Base-by-base conservation (phyloP, 1,284 basidiomycete genomes). In the Trichosporon asahii region DNA sequence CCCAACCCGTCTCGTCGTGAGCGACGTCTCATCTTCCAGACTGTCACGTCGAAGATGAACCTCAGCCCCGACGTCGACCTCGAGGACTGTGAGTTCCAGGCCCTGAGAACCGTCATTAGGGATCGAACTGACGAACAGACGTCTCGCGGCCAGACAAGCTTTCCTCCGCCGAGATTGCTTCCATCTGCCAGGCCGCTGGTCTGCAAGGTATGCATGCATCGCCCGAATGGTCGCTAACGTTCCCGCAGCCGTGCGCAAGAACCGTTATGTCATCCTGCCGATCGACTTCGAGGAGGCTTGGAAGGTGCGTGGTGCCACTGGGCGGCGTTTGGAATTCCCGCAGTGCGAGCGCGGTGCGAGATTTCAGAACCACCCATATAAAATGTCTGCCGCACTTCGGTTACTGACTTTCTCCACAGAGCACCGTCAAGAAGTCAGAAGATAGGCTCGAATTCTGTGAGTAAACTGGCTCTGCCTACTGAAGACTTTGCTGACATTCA, bases 211-310 rank as follows among this genome's bases (percentile, higher is more conserved):
- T 69, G 83, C 75, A 37, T 37, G 3, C 15, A 40, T 23, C 40
- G 23, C 55, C n/a, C 14, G 25, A 53, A 4, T 21, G 23, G 65
- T 33, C 53, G 66, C 57, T 61, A 37, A 55, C 66, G 31, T 65
- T 37, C 6, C 31, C 40, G 1, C 76, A 95, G 94, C 96, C 75
- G 96, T 98, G 35, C 90, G 96, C 71, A 98, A 97, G 86, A 98
- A 98, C 84, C 90, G 97, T 78, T 99, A 99, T 84, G 89, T 99
- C 68, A 96, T 99, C 80, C 86, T 99, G 64, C 96, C 97, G 0
- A 89, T 92, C 35, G 97, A 99, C 87, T 99, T 98, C 82, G 97
- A 99, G 83, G 95, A 98, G 84, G 93, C 94, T 78, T 98, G 95
- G 94, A 98, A 97, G 88, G 93, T 95, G 76, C 80, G 91, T 89